Percentiles rank a stretch among this genome's conserved stretches.
Evolutionary conservation across 352 stramenopile species (phyloP).

Genomic region (Phytophthora fragariaefolia): DNA sequence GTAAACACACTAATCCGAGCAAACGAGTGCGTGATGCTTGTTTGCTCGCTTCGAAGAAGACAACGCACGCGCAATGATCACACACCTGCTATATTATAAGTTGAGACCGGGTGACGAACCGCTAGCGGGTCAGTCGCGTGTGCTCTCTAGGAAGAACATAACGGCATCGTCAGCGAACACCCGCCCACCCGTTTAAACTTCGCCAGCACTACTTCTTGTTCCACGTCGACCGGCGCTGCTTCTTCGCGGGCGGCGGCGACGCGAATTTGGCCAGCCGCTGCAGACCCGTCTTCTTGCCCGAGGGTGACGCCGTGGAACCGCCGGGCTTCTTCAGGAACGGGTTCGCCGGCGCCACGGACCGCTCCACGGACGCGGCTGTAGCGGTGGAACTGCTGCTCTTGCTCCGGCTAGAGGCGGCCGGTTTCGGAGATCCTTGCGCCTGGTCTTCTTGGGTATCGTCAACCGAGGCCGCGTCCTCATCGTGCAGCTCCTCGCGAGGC

Average conservation of each 20-base stretch:
- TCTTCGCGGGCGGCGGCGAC: conserved; percentile 55
- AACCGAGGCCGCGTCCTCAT: conserved; percentile 17
- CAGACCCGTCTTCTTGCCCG: conserved; percentile 57
- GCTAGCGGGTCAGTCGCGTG: background rate
- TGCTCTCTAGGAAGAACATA: background rate
- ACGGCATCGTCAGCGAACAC: no score
- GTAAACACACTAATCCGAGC: no score
- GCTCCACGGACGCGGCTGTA: conserved; percentile 27
- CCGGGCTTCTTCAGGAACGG: conserved; percentile 75
- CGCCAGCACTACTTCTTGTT: conserved; percentile 39
- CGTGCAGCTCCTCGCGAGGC: conserved; percentile 21
- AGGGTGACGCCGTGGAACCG: conserved; percentile 17
- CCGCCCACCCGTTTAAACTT: background rate
- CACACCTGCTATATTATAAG: conserved; percentile 9
- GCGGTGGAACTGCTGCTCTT: conserved; percentile 15
- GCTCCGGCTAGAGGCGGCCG: background rate
- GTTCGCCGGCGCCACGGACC: conserved; percentile 66
- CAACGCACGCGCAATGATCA: background rate
- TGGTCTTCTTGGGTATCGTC: conserved; percentile 23
- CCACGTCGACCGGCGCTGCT: conserved; percentile 41
- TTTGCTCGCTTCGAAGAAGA: background rate
- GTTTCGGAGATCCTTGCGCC: conserved; percentile 11
- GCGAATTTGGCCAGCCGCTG: conserved; percentile 72
- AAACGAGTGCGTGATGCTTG: no score
- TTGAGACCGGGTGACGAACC: conserved; percentile 1